phyloP scores from a whole-genome alignment of 108 stramenopile species.

The Seminavis robusta region DNA sequence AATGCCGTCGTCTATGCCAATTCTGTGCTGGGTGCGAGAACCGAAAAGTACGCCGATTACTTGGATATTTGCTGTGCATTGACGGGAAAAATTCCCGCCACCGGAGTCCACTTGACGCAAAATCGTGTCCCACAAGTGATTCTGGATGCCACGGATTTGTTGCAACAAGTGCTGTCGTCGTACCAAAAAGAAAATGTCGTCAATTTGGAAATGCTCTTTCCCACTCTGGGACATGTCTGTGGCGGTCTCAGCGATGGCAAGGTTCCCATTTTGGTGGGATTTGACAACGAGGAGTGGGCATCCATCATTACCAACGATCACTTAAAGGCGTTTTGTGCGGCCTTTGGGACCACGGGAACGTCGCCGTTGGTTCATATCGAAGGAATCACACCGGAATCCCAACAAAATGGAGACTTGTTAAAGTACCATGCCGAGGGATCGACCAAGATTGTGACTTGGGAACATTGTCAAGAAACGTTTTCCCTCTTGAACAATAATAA shows the following conservation, averaged over 20 bases:
- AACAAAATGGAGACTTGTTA: constrained; percentile 6
- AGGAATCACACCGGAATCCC: constrained; percentile 76
- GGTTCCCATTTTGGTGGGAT: constrained; percentile 68
- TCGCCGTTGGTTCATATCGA: constrained; percentile 79
- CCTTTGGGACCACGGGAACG: constrained; percentile 78
- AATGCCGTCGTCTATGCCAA: constrained; percentile 87
- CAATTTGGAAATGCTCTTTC: constrained; percentile 59
- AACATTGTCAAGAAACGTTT: constrained; percentile 22
- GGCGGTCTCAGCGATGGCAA: constrained; percentile 70
- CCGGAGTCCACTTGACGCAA: constrained; percentile 56
- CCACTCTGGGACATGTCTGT: constrained; percentile 64
- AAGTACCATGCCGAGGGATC: constrained; percentile 8
- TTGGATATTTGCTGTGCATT: constrained; percentile 81
- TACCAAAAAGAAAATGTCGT: constrained; percentile 8
- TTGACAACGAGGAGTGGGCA: constrained; percentile 43
- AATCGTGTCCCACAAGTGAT: constrained; percentile 51
- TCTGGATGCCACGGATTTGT: constrained; percentile 43
- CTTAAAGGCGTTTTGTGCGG: constrained; percentile 79
- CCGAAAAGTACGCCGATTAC: constrained; percentile 87
- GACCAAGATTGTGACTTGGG: constrained; percentile 10
- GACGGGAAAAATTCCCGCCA: constrained; percentile 52
- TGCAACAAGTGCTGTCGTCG: constrained; percentile 13
- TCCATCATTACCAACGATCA: constrained; percentile 54
- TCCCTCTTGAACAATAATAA: constrained; percentile 18
- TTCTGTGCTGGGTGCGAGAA: constrained; percentile 70